Percentiles rank a stretch among this genome's conserved stretches.
phyloP scores from a whole-genome alignment of 768 basidiomycete species.

The Hypholoma sublateritium region DNA sequence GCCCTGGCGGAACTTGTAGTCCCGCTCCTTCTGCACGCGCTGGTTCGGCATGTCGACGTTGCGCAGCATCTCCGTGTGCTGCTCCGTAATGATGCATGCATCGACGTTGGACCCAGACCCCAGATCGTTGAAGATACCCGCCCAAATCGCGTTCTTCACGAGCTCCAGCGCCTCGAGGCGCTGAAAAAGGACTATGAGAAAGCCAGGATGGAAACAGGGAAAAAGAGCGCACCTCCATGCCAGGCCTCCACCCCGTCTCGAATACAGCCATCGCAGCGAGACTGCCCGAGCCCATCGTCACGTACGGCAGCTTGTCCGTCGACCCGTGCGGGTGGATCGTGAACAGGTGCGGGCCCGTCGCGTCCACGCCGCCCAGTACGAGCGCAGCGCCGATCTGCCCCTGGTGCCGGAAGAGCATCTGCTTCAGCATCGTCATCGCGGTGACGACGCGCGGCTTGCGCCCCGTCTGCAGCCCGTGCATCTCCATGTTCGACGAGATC shows the following conservation, averaged over 20 bases:
- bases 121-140: conserved; percentile 99
- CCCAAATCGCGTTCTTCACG: conserved; percentile 84
- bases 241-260: conserved; percentile 79
- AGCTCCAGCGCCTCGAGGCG: conserved; percentile 79
- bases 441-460: conserved; percentile 93
- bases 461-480: conserved; percentile 88
- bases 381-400: conserved; percentile 94
- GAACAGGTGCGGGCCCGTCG: conserved; percentile 92
- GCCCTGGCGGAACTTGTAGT: conserved; percentile 74
- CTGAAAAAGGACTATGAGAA: conserved; percentile 34
- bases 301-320: conserved; percentile 97
- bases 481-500: conserved; percentile 94
- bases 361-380: conserved; percentile 95
- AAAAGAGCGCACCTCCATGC: conserved; percentile 65
- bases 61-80: conserved; percentile 87
- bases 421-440: conserved; percentile 99
- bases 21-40: conserved; percentile 74
- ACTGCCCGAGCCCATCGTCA: conserved; percentile 97
- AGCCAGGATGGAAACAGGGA: neutral
- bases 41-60: conserved; percentile 93
- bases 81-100: conserved; percentile 90
- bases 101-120: conserved; percentile 99
- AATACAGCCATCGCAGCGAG: conserved; percentile 99
- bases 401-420: conserved; percentile 92
- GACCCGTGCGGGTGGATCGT: conserved; percentile 96